A percentile compares a stretch with the other conserved stretches of the same genome.
These are phyloP conservation scores for Mycena venus DNA, from an alignment of 768 basidiomycete species.

Conservation along the genomic window DNA sequence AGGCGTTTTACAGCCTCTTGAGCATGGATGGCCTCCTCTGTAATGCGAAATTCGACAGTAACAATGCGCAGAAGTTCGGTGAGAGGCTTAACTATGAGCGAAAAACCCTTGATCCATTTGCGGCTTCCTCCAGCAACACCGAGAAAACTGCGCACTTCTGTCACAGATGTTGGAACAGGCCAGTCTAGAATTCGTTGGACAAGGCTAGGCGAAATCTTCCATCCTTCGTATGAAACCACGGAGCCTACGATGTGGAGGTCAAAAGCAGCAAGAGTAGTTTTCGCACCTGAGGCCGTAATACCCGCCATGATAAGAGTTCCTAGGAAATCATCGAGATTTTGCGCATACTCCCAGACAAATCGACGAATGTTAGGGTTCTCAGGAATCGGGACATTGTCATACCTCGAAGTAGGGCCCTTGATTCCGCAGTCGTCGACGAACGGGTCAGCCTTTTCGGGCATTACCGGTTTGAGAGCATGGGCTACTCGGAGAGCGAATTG, in stretches of 20 bases:
- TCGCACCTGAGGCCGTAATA: conserved; percentile 48
- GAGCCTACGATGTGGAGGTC: conserved; percentile 45
- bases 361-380: conserved; percentile 39
- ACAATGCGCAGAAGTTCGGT: conserved; percentile 26
- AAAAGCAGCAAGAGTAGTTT: conserved; percentile 38
- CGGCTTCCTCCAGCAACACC: conserved; percentile 37
- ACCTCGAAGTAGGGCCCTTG: conserved; percentile 32
- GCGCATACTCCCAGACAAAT: conserved; percentile 44
- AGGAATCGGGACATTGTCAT: conserved; percentile 30
- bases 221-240: conserved; percentile 44
- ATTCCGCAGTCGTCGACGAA: conserved; percentile 43
- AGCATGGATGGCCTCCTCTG: conserved; percentile 36
- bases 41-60: conserved; percentile 42
- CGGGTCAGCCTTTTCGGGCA: background rate
- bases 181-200: conserved; percentile 45
- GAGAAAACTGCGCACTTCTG: conserved; percentile 43
- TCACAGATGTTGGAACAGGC: conserved; percentile 24
- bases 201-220: conserved; percentile 40
- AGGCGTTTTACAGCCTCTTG: conserved; percentile 41
- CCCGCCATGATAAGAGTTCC: conserved; percentile 40
- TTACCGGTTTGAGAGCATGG: conserved; percentile 25
- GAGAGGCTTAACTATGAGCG: conserved; percentile 41
- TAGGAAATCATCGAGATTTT: conserved; percentile 39
- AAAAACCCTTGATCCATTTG: conserved; percentile 41
- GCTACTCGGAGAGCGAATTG: background rate